Evolutionary conservation across 164 flowering plant genomes (phyloP).

Genomic region (Stephania cephalantha): DNA sequence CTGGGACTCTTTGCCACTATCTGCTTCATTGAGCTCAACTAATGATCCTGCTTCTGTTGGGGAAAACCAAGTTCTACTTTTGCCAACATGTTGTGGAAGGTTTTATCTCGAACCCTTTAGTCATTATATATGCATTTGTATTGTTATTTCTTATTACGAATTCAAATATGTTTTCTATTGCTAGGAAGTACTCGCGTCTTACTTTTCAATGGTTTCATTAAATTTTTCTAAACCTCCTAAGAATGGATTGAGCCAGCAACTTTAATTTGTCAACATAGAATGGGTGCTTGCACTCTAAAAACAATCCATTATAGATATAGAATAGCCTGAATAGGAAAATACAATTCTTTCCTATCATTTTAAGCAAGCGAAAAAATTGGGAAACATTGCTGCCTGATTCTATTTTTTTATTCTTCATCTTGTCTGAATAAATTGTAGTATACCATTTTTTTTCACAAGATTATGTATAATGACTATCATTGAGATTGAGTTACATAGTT

Average conservation of each 20-base stretch:
- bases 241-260: background rate
- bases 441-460: too few relatives aligned
- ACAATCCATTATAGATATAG: too few relatives aligned
- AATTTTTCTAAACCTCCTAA: background rate
- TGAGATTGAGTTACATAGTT: too few relatives aligned
- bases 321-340: too few relatives aligned
- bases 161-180: background rate
- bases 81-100: constrained; percentile 92
- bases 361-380: too few relatives aligned
- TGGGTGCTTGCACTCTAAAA: background rate
- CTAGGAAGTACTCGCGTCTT: background rate
- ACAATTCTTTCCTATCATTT: background rate
- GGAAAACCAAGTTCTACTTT: constrained; percentile 50
- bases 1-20: constrained; percentile 78
- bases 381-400: too few relatives aligned
- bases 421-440: too few relatives aligned
- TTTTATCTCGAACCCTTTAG: constrained; percentile 16
- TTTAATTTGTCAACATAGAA: background rate
- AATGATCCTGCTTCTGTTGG: constrained; percentile 29
- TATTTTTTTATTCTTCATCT: too few relatives aligned
- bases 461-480: too few relatives aligned
- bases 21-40: constrained; percentile 38
- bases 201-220: background rate
- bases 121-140: background rate
- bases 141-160: background rate